These are phyloP conservation scores for Candida glaebosa DNA, from an alignment of 805 yeast species.

Conservation along the genomic window DNA sequence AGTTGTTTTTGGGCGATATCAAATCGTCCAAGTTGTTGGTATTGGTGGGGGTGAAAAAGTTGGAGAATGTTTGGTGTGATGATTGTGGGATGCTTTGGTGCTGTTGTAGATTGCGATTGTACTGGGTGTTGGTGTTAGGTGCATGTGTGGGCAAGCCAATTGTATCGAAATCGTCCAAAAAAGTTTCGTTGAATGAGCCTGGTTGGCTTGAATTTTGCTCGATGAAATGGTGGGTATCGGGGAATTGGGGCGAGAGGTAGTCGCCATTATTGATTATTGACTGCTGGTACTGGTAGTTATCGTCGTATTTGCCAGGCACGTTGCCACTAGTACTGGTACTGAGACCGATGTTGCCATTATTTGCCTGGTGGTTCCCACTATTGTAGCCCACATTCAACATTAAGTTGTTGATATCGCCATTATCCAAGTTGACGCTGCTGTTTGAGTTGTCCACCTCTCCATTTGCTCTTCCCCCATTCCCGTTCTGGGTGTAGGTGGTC, in stretches of 20 bases:
- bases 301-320: not conserved
- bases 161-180: constrained; percentile 28
- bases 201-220: not conserved
- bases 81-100: constrained; percentile 8
- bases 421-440: constrained; percentile 1
- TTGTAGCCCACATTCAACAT: constrained; percentile 2
- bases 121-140: constrained; percentile 5
- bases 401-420: not conserved
- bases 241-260: not conserved
- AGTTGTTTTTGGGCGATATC: constrained; percentile 28
- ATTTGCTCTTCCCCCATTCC: not conserved
- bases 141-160: constrained; percentile 7
- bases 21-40: constrained; percentile 33
- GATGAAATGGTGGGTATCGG: not conserved
- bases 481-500: not conserved
- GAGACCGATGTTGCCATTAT: not conserved
- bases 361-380: not conserved
- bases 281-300: constrained; percentile 2
- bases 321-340: not conserved
- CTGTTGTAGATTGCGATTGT: constrained; percentile 7
- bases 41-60: constrained; percentile 14
- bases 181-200: constrained; percentile 25
- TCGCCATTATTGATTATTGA: not conserved
- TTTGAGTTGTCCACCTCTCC: too few relatives aligned
- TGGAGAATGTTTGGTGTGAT: constrained; percentile 4